Evolutionary conservation across 441 rosid genomes (phyloP), one percentile per base, ranked within the genome.

Genomic region (Macaranga tanarius): DNA sequence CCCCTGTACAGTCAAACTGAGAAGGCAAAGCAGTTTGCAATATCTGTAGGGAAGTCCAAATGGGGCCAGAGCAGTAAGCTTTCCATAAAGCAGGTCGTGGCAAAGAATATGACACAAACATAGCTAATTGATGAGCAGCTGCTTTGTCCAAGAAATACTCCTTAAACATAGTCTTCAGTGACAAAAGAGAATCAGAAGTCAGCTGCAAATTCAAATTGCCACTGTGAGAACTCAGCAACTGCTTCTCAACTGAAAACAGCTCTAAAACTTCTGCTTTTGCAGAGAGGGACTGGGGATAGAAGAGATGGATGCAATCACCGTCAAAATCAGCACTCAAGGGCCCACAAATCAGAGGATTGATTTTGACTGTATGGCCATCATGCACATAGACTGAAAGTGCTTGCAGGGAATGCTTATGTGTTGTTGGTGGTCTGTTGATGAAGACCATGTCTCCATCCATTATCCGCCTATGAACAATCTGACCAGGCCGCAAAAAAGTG

Each of bases 281-380:
- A 42, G 85, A 79, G 70, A 87, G 86, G 6, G 97, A 91, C 79
- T 95, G 98, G 0, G 99, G 99, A 77, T 93, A 95, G 77, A 93
- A 95, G 3, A 95, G 69, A 74, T 93, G 97, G 76, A 93, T 82
- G 50, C 97, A 93, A 66, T 95, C 98, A 16, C 99, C 99, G 78
- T 95, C 99, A 76, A 95, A 95, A 81, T 95, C 97, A 72, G 98
- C 98, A 82, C 98, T 85, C 54, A 95, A 69, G 1, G 99, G 98
- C 54, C 91, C 86, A 82, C 99, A 95, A 50, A 95, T 93, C 16
- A 95, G 75, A 38, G 98, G 99, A 75, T 95, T 95, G 11, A 95
- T 93, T 84, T 95, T 95, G 52, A 95, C 98, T 0, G 95, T 87
- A 78, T 95, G 97, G 72, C 92, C 99, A 51, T 93, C 96, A 56